phyloP scores from a whole-genome alignment of 2,329 filamentous ascomycete species.

The Verticillium nubilum region DNA sequence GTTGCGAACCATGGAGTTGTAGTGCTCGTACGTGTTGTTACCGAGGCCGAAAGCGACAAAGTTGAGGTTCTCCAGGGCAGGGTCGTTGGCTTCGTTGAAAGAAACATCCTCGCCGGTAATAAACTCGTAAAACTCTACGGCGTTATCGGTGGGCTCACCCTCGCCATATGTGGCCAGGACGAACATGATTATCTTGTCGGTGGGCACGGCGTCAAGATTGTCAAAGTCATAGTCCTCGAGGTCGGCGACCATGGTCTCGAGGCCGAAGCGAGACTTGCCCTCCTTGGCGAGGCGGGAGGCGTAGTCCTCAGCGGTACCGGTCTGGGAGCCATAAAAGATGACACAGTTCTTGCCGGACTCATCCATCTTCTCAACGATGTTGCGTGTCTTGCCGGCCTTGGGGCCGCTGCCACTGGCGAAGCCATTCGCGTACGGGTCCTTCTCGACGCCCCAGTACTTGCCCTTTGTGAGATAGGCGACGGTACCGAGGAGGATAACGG shows the following conservation, averaged over 20 bases:
- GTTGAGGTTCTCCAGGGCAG: conserved; percentile 75
- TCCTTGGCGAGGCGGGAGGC: conserved; percentile 95
- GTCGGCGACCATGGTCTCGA: conserved; percentile 98
- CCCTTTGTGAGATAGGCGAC: conserved; percentile 97
- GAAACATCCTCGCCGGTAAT: conserved; percentile 73
- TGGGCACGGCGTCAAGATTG: conserved; percentile 81
- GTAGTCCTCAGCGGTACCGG: conserved; percentile 96
- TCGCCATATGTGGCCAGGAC: conserved; percentile 96
- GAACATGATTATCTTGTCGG: conserved; percentile 91
- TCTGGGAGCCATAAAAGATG: conserved; percentile 98
- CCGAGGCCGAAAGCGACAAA: conserved; percentile 95
- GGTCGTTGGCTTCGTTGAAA: conserved; percentile 71
- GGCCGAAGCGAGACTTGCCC: conserved; percentile 88
- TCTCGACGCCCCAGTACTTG: conserved; percentile 81
- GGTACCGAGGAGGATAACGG: conserved; percentile 77
- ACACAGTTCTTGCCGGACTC: conserved; percentile 95
- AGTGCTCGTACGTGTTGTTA: conserved; percentile 99
- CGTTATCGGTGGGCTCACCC: conserved; percentile 97
- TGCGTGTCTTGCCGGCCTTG: conserved; percentile 80
- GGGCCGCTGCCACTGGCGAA: conserved; percentile 63
- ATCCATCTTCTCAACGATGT: conserved; percentile 94
- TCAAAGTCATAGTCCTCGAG: conserved; percentile 97
- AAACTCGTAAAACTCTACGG: conserved; percentile 98
- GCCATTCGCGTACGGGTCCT: conserved; percentile 80
- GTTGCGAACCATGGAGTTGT: conserved; percentile 96